Evolutionary conservation across 257 asterid genomes (phyloP), one percentile per base, ranked within the genome.

Genomic region (Solanum rostratum): DNA sequence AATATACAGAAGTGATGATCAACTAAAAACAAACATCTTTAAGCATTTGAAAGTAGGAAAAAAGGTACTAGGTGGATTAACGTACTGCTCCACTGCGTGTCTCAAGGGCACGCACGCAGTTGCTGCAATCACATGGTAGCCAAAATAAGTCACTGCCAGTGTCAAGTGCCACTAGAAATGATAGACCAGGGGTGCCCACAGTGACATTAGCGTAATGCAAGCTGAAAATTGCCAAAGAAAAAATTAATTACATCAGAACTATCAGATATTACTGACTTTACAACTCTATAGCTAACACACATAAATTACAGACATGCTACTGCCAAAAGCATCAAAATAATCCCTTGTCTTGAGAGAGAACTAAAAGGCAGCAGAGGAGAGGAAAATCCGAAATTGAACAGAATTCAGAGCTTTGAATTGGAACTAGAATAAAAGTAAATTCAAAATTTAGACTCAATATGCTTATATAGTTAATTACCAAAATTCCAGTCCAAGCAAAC

Each of bases 131-230:
- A 79, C 99, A 97, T 15, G 99, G 99, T 83, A 97, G 86, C 99
- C 99, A 97, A 82, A 97, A 97, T 85, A 97, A 91, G 88, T 97
- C 95, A 29, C 99, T 97, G 49, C 99, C 99, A 1, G 99, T 97
- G 89, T 97, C 99, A 15, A 97, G 99, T 41, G 99, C 98, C 86
- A 97, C 99, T 22, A 95, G 87, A 84, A 86, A 97, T 73, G 90
- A 39, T 27, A 87, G 46, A 11, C 90, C 81, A 18, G 99, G 99
- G 10, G 95, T 93, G 4, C 99, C 99, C 84, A 97, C 94, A 0
- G 90, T 59, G 57, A 97, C 99, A 84, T 94, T 80, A 71, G 98
- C 90, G 86, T 97, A 97, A 86, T 94, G 97, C 93, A 97, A 92
- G 88, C 99, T 96, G 98, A 89, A 90, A 84, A 81, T 79, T 80